Evolutionary conservation across 2,329 filamentous ascomycete genomes (phyloP), one percentile per base, ranked within the genome.

Genomic region (Epichloe bromicola): DNA sequence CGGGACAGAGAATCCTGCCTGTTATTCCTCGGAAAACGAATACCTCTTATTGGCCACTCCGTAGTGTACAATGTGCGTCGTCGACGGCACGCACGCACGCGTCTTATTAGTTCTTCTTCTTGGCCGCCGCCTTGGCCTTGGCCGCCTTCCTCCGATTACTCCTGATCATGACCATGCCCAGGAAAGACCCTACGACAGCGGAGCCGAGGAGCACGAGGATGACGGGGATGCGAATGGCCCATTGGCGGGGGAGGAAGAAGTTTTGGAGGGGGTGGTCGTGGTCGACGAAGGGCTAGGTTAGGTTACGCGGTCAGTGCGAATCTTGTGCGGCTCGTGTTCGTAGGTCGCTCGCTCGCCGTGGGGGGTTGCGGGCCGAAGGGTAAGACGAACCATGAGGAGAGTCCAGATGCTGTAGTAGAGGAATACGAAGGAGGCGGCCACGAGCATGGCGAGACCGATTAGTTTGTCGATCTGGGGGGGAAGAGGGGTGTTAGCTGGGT

Each of bases 341-440:
- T 48, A 7, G 49, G 43, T 51, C 51, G 8, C 6, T 7, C 6
- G 23, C 23, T 26, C 6, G 23, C 6, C 23, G 26, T 30, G 26
- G 10, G 26, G 26, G 26, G 10, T 26, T n/a, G 15, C 2, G 19
- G 19, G 19, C 19, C 19, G 19, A 19, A 4, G 20, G 34, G 7
- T 46, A 36, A 45, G 46, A 62, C 71, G 53, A 80, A 96, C 93
- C 87, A 98, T 97, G 59, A 97, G 78, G 57, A 98, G 78, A 30
- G 93, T 95, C 93, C 93, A 98, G 70, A 95, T 80, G 57, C 88
- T 93, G 75, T 98, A 98, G 80, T 98, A 98, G 62, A 78, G 71
- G 63, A 82, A 82, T 63, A 82, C 74, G 67, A 79, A 74, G 57
- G 77, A 74, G 62, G 78, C 76, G 67, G 76, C 78, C 77, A 79